phyloP scores from a whole-genome alignment of 192 early-diverging fungal genomes.

The Backusella circina region DNA sequence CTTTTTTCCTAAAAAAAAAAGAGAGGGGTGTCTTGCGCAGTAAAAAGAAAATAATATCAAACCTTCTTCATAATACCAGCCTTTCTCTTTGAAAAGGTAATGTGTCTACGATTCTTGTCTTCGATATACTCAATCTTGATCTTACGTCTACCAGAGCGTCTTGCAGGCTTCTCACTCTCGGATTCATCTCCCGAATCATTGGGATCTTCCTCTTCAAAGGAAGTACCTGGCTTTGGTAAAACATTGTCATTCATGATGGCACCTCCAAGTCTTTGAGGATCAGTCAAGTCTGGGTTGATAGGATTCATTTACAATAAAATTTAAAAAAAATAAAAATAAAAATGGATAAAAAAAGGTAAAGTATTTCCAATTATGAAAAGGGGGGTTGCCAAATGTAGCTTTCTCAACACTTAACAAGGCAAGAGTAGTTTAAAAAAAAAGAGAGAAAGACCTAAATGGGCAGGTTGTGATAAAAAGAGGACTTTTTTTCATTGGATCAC shows the following conservation, averaged over 20 bases:
- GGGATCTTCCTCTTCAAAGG: slow-evolving; percentile 22
- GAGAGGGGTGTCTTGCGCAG: too few species aligned
- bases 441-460: background rate
- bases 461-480: background rate
- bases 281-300: slow-evolving; percentile 10
- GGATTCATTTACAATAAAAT: background rate
- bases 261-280: background rate
- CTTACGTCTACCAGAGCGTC: slow-evolving; percentile 80
- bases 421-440: background rate
- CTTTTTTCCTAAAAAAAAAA: too few species aligned
- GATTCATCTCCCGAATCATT: slow-evolving; percentile 45
- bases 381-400: slow-evolving; percentile 8
- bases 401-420: background rate
- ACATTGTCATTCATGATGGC: background rate
- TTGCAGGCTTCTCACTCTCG: slow-evolving; percentile 42
- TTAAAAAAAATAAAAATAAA: background rate
- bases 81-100: slow-evolving; percentile 93
- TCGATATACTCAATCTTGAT: slow-evolving; percentile 96
- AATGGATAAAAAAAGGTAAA: background rate
- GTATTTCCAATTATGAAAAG: slow-evolving; percentile 11
- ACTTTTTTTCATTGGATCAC: background rate
- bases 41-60: too few species aligned
- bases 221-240: background rate
- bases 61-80: slow-evolving; percentile 98
- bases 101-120: slow-evolving; percentile 87